Evolutionary conservation across 768 basidiomycete species (phyloP).

Genomic region (Galerina sulciceps): DNA sequence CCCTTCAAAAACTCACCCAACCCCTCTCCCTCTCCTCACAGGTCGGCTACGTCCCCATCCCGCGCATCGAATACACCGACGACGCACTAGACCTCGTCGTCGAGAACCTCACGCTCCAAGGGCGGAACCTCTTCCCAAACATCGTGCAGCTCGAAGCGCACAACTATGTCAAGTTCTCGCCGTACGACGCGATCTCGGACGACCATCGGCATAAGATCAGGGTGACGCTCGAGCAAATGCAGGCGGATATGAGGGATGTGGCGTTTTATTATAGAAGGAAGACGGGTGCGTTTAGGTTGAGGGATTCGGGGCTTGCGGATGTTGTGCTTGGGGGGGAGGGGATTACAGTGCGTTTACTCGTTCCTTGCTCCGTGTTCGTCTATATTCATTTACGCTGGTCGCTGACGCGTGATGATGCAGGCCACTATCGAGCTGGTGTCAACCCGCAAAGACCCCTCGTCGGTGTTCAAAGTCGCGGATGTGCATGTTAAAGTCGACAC

Average conservation of each 20-base stretch:
- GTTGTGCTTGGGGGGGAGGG: constrained; percentile 86
- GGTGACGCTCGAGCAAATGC: constrained; percentile 81
- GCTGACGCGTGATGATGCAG: constrained; percentile 21
- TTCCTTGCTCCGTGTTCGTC: background rate
- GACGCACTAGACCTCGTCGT: constrained; percentile 86
- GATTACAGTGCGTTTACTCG: constrained; percentile 52
- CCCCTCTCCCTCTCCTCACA: constrained; percentile 22
- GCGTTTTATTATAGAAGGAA: constrained; percentile 91
- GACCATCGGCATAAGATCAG: constrained; percentile 73
- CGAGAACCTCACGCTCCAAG: constrained; percentile 90
- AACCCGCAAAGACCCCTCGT: constrained; percentile 63
- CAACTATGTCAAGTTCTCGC: constrained; percentile 86
- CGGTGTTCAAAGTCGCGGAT: constrained; percentile 74
- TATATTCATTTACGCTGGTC: background rate
- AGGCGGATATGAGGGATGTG: constrained; percentile 93
- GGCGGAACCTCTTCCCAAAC: constrained; percentile 89
- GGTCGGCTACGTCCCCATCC: constrained; percentile 87
- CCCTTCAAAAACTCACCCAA: background rate
- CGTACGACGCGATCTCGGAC: constrained; percentile 65
- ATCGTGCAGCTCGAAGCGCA: constrained; percentile 72
- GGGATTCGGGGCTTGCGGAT: constrained; percentile 85
- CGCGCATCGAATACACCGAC: constrained; percentile 93
- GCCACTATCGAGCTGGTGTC: constrained; percentile 65
- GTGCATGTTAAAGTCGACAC: constrained; percentile 83
- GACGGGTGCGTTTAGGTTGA: constrained; percentile 78